Base-by-base conservation (phyloP, 306 rosid genomes). In the Lotus japonicus region DNA sequence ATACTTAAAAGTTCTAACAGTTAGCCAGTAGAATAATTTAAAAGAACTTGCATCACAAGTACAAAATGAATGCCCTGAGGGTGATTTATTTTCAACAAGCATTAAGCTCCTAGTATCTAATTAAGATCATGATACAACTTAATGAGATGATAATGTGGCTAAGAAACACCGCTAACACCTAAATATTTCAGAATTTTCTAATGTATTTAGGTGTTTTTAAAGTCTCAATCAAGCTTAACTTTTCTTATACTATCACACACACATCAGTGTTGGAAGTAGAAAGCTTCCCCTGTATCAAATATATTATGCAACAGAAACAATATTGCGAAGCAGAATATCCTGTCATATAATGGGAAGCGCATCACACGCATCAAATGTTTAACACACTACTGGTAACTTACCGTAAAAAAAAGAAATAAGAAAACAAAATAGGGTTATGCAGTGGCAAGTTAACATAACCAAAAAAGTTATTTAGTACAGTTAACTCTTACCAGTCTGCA, bases 401-500 rank as follows among this genome's bases (percentile, higher is more conserved):
- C 41, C 11, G n/a, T 51, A 28, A 51, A 51, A 56, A 50, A n/a
- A 38, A 10, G 35, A 23, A 46, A 53, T 15, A 56, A 11, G 8
- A 52, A 31, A 58, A 11, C 17, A 26, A 76, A 11, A 14, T 4
- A 61, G 4, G 6, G 13, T 26, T 28, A 59, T 26, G 71, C 48
- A 17, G 66, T 54, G 42, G 73, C 28, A 33, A 58, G 42, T 68
- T 18, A 21, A 58, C 57, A 39, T 48, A 72, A 67, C 54, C 36
- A 65, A 45, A 9, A 61, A 53, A 55, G 14, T 39, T 45, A 69
- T 35, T 44, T 31, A 63, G 61, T 38, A 68, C 16, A 55, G 45
- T 66, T 46, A 71, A 79, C 66, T 48, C 82, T 71, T 86, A 90
- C 98, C 98, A 94, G 66, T 85, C 97, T 41, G 98, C 97, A 2